Base-by-base conservation (phyloP, 2,329 filamentous ascomycete genomes). In the Ophiocordyceps australis region DNA sequence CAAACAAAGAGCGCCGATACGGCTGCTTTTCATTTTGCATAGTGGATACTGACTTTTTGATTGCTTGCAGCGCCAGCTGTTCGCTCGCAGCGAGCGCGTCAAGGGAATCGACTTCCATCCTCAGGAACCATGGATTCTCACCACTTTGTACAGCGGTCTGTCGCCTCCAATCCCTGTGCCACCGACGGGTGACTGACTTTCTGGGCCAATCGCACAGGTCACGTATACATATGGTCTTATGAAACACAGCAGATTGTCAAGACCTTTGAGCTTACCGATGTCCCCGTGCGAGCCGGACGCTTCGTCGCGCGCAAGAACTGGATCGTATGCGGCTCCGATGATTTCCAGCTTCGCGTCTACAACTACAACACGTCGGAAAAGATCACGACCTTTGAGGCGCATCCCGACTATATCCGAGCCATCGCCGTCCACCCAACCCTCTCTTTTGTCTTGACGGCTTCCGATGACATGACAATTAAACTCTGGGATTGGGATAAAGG, bases 341-440 rank as follows among this genome's bases (percentile, higher is more conserved):
- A 93, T 59, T 92, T 91, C 58, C 66, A 73, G 47, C 52, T 73
- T 28, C 78, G 86, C 40, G 80, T 92, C 35, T 92, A 93, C 68
- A 95, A 98, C 61, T 98, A 95, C 67, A 95, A 98, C 59, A 98
- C 89, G 28, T 92, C 82, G 32, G 89, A 98, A 57, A 95, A 94
- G 68, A 89, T 95, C 44, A 86, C 83, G 28, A 80, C 80, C 11
- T 95, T 94, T 53, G 86, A 95, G 58, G 86, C 85, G 26, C 89
- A 98, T 49, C 89, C 89, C 32, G 89, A 98, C 54, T 98, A 98
- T 47, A 95, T 98, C 48, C 80, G 89, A 42, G 85, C 89, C 26
- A 94, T 98, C 40, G 82, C 76, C 35, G 81, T 98, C 20, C 89
- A 98, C 50, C 89, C 89, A 6, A 83, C 83, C 23, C 83, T 93